phyloP scores from a whole-genome alignment of 371 early-diverging fungal genomes.

The Lichtheimia ornata region DNA sequence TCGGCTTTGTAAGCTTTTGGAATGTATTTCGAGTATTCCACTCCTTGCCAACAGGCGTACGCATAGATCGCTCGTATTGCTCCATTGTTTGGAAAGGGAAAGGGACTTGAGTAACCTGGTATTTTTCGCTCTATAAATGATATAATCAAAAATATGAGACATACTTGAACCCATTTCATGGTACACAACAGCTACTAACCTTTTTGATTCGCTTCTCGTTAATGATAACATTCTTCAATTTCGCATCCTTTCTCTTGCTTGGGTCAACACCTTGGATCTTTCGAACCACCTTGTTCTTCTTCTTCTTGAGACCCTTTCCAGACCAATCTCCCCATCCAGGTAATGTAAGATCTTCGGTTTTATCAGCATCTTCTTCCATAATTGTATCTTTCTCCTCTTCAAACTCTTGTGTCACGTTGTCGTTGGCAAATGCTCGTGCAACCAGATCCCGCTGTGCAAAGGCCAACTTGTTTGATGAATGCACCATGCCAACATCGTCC shows the following conservation, averaged over 20 bases:
- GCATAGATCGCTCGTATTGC: conserved; percentile 87
- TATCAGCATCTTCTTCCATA: conserved; percentile 72
- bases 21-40: conserved; percentile 87
- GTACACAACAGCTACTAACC: conserved; percentile 35
- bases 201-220: conserved; percentile 84
- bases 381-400: conserved; percentile 77
- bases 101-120: conserved; percentile 73
- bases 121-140: conserved; percentile 64
- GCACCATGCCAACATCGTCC: conserved; percentile 43
- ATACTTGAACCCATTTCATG: neutral
- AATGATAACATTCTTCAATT: conserved; percentile 87
- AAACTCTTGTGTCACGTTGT: conserved; percentile 88
- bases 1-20: conserved; percentile 77
- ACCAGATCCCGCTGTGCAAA: conserved; percentile 87
- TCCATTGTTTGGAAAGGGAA: conserved; percentile 83
- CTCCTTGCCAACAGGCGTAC: conserved; percentile 90
- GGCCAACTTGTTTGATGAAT: conserved; percentile 49
- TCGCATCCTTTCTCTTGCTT: conserved; percentile 76
- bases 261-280: conserved; percentile 64
- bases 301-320: conserved; percentile 70
- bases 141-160: conserved; percentile 1
- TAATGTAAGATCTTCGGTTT: conserved; percentile 80
- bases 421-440: conserved; percentile 91
- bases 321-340: conserved; percentile 97
- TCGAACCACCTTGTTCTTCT: conserved; percentile 47